These are phyloP conservation scores for Epichloe sp. DNA, from an alignment of 2,329 filamentous ascomycete genomes.

Conservation along the genomic window DNA sequence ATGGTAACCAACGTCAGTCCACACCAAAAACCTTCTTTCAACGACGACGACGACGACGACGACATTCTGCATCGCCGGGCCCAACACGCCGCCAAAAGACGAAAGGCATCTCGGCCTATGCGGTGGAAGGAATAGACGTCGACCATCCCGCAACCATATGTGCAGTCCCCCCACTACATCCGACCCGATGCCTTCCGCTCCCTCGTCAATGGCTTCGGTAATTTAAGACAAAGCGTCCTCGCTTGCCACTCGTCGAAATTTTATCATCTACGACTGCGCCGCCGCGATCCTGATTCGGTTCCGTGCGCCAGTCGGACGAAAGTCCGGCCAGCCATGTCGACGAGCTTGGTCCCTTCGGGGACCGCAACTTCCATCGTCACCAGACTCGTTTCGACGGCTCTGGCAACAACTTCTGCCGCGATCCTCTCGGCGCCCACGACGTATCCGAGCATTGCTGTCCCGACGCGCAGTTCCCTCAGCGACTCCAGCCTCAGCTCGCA, in stretches of 20 bases:
- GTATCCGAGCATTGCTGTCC: neutral
- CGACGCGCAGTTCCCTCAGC: constrained; percentile 9
- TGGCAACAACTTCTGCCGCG: neutral
- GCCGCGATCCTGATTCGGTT: neutral
- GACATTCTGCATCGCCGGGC: no score
- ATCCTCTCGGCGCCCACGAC: neutral
- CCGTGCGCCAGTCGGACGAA: constrained; percentile 1
- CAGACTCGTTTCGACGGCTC: neutral
- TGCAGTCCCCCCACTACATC: neutral
- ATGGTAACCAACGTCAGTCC: no score
- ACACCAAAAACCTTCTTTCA: no score
- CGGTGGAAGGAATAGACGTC: no score
- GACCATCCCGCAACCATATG: no score
- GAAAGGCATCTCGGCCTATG: no score
- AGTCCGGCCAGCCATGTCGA: constrained; percentile 3
- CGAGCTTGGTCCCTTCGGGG: constrained; percentile 3
- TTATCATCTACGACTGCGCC: neutral
- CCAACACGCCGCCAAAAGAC: no score
- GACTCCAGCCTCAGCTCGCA: constrained; percentile 20
- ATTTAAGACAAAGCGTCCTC: neutral
- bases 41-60: no score
- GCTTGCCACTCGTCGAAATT: neutral
- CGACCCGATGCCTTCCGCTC: neutral
- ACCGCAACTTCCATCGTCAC: neutral
- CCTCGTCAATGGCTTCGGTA: neutral